Evolutionary conservation across 1,284 basidiomycete species (phyloP).

Genomic region (Agaricales sp.): DNA sequence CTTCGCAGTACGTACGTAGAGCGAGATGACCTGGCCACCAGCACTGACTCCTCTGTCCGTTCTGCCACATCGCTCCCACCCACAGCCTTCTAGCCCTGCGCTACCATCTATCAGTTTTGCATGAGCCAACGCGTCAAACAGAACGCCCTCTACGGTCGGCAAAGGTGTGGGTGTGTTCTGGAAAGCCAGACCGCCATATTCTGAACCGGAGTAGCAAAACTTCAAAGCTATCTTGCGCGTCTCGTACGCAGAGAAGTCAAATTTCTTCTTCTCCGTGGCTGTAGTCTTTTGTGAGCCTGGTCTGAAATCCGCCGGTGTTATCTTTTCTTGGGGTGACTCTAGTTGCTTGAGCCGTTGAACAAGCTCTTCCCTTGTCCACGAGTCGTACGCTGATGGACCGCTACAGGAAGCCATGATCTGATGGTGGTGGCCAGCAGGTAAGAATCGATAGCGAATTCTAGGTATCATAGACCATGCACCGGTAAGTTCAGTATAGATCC

Average conservation of each 20-base stretch:
- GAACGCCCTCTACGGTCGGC: conserved; percentile 85
- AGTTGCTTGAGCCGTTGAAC: conserved; percentile 49
- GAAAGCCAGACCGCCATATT: conserved; percentile 85
- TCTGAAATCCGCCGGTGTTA: conserved; percentile 12
- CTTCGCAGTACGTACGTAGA: conserved; percentile 75
- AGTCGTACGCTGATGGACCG: conserved; percentile 30
- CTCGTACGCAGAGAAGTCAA: conserved; percentile 3
- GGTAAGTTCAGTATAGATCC: too few species aligned
- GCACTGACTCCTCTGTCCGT: conserved; percentile 95
- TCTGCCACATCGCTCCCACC: conserved; percentile 85
- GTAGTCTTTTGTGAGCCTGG: conserved; percentile 6
- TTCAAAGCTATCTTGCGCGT: conserved; percentile 83
- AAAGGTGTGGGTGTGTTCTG: conserved; percentile 62
- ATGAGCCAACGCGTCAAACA: conserved; percentile 76
- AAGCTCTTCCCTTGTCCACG: conserved; percentile 59
- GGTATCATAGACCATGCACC: not conserved
- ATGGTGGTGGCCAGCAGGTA: not conserved
- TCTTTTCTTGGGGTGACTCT: conserved; percentile 22
- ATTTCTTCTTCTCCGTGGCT: conserved; percentile 12
- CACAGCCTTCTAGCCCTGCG: conserved; percentile 75
- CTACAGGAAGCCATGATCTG: not conserved
- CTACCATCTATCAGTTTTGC: conserved; percentile 66
- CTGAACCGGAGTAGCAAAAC: conserved; percentile 88
- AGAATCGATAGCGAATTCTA: not conserved
- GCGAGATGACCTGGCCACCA: conserved; percentile 87